Evolutionary conservation across 2,329 filamentous ascomycete species (phyloP).

Genomic region (Shiraia sp.): DNA sequence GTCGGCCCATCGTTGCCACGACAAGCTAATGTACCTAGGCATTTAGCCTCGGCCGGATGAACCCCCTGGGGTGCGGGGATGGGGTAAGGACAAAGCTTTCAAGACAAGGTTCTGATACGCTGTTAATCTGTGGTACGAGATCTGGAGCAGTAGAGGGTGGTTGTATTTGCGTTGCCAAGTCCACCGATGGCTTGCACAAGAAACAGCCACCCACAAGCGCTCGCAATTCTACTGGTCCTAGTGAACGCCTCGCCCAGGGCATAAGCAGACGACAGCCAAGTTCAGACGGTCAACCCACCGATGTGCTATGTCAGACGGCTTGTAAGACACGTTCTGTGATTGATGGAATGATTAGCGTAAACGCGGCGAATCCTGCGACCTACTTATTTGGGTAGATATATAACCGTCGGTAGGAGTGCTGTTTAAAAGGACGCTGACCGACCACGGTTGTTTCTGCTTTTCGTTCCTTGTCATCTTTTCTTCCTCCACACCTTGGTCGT

Average conservation of each 20-base stretch:
- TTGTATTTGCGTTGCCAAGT: conserved; percentile 11
- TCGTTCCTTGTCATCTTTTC: conserved; percentile 22
- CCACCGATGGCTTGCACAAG: conserved; percentile 7
- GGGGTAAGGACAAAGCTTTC: conserved; percentile 20
- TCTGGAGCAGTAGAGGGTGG: conserved; percentile 5
- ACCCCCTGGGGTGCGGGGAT: conserved; percentile 17
- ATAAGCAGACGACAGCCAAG: conserved; percentile 14
- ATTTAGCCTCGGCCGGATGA: conserved; percentile 22
- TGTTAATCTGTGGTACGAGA: conserved; percentile 6
- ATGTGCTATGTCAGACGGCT: conserved; percentile 18
- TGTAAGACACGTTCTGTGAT: conserved; percentile 18
- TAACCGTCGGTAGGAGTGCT: conserved; percentile 9
- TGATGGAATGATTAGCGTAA: conserved; percentile 22
- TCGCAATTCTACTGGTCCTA: conserved; percentile 22
- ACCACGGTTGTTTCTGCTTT: conserved; percentile 12
- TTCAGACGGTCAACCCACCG: conserved; percentile 15
- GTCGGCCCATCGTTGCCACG: conserved; percentile 18
- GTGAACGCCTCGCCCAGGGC: conserved; percentile 15
- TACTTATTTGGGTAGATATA: background rate
- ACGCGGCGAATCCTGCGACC: conserved; percentile 11
- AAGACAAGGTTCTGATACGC: conserved; percentile 18
- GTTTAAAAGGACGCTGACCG: conserved; percentile 22
- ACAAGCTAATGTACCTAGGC: conserved; percentile 20
- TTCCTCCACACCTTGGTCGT: conserved; percentile 13
- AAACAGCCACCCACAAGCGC: conserved; percentile 17